Percentiles rank a stretch among this genome's conserved stretches.
Conservation (phyloP, 164 flowering plant species). For the Liriodendron chinense region DNA sequence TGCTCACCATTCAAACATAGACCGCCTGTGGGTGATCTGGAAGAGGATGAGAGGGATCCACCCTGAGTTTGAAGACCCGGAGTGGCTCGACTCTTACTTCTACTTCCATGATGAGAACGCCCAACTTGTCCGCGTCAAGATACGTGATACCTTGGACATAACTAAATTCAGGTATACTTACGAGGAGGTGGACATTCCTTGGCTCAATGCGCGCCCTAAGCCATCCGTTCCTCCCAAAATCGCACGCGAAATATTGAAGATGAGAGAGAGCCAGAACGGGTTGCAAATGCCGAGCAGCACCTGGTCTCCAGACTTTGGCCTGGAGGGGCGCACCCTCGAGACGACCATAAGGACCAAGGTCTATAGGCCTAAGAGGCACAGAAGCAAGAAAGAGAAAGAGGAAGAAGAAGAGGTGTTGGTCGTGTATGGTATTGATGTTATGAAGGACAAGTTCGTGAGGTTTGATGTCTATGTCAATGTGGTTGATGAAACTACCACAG, state of each 20-base stretch:
- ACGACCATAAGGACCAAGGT: constrained; percentile 15
- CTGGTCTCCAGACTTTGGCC: constrained; percentile 10
- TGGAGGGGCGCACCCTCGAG: constrained; percentile 15
- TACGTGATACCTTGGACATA: constrained; percentile 19
- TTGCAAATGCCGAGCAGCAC: background rate
- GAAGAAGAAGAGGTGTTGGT: constrained; percentile 18
- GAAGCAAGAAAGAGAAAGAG: too few species aligned
- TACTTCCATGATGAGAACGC: too few species aligned
- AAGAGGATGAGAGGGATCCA: constrained; percentile 4
- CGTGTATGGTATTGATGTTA: constrained; percentile 19
- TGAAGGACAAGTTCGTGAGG: constrained; percentile 24
- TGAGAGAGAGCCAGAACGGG: too few species aligned
- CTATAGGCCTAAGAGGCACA: background rate
- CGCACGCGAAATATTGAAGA: too few species aligned
- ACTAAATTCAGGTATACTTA: constrained; percentile 20
- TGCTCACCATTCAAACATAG: constrained; percentile 28
- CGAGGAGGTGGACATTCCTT: constrained; percentile 13
- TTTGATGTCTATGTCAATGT: too few species aligned
- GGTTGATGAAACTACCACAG: too few species aligned
- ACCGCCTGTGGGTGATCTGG: constrained; percentile 29
- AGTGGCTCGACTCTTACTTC: too few species aligned
- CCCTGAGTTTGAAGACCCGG: constrained; percentile 12
- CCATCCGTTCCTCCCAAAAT: constrained; percentile 26
- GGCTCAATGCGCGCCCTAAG: constrained; percentile 29
- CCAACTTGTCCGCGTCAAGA: constrained; percentile 19